These are phyloP conservation scores for Saccharomyces jurei DNA, from an alignment of 805 yeast species.

Conservation along the genomic window DNA sequence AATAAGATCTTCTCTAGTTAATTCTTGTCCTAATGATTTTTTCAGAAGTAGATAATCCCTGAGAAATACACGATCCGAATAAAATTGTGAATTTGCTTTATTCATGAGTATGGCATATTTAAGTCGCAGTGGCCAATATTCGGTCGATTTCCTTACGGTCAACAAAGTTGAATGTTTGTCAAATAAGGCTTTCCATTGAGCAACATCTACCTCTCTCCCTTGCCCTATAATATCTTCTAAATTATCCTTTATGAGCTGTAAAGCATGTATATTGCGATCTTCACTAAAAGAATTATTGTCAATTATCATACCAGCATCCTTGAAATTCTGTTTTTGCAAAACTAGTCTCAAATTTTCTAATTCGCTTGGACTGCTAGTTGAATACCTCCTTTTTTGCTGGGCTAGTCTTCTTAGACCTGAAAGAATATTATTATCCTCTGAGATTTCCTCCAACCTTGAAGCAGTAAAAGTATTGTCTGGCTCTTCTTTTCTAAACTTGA, in stretches of 20 bases:
- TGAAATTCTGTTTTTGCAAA: slow-evolving; percentile 7
- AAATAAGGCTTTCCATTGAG: slow-evolving; percentile 13
- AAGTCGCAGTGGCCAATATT: slow-evolving; percentile 18
- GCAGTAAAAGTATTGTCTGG: too few species aligned
- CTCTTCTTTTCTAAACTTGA: slow-evolving; percentile 8
- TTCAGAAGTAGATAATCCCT: slow-evolving; percentile 18
- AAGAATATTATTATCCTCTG: slow-evolving; percentile 22
- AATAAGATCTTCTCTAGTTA: slow-evolving; percentile 14
- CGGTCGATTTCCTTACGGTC: slow-evolving; percentile 2
- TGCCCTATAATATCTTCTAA: background rate
- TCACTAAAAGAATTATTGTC: background rate
- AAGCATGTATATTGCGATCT: background rate
- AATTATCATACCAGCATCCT: slow-evolving; percentile 4
- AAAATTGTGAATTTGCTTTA: slow-evolving; percentile 6
- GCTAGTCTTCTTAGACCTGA: slow-evolving; percentile 24
- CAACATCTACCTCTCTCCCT: background rate
- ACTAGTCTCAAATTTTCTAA: background rate
- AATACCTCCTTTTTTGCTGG: slow-evolving; percentile 21
- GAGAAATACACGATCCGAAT: slow-evolving; percentile 7
- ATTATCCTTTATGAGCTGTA: background rate
- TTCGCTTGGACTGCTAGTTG: slow-evolving; percentile 8
- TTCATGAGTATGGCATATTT: slow-evolving; percentile 14
- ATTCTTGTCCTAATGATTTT: slow-evolving; percentile 9
- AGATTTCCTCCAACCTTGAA: background rate
- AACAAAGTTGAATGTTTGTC: slow-evolving; percentile 12